phyloP scores from a whole-genome alignment of 805 yeast species.

The Brettanomyces nanus region DNA sequence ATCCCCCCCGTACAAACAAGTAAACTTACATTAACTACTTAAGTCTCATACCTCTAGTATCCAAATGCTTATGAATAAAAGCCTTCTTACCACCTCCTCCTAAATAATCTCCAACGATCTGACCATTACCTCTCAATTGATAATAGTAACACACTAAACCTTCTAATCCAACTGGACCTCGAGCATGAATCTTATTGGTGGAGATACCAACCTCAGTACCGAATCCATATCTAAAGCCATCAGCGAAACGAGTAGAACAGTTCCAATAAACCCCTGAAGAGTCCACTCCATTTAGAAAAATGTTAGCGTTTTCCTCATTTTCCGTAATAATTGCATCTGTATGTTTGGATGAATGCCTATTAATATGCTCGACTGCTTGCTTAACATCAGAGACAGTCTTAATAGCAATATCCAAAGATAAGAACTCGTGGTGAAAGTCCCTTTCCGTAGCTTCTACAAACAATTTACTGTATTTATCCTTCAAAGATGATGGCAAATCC shows the following conservation, averaged over 20 bases:
- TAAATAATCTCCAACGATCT: conserved; percentile 80
- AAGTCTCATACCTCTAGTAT: conserved; percentile 24
- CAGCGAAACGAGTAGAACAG: conserved; percentile 94
- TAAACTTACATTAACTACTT: too few species aligned
- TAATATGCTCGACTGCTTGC: conserved; percentile 81
- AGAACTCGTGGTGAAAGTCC: conserved; percentile 78
- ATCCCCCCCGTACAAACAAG: too few species aligned
- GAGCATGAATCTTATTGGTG: conserved; percentile 93
- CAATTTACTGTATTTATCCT: conserved; percentile 14
- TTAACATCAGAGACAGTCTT: conserved; percentile 48
- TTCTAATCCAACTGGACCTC: conserved; percentile 98
- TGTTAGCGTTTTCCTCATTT: conserved; percentile 59
- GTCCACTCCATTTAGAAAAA: conserved; percentile 77
- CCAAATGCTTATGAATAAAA: conserved; percentile 66
- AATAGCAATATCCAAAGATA: conserved; percentile 78
- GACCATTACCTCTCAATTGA: conserved; percentile 87
- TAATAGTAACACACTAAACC: conserved; percentile 95
- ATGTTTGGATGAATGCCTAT: conserved; percentile 89
- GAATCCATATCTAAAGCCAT: conserved; percentile 96
- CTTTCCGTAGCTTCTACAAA: conserved; percentile 44
- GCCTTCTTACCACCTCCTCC: conserved; percentile 86
- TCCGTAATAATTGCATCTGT: conserved; percentile 90
- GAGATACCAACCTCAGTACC: conserved; percentile 98
- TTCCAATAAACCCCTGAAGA: conserved; percentile 98
- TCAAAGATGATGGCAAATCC: conserved; percentile 13